Evolutionary conservation across 495 filamentous ascomycete species (phyloP).

Genomic region (Neurospora pannonica): DNA sequence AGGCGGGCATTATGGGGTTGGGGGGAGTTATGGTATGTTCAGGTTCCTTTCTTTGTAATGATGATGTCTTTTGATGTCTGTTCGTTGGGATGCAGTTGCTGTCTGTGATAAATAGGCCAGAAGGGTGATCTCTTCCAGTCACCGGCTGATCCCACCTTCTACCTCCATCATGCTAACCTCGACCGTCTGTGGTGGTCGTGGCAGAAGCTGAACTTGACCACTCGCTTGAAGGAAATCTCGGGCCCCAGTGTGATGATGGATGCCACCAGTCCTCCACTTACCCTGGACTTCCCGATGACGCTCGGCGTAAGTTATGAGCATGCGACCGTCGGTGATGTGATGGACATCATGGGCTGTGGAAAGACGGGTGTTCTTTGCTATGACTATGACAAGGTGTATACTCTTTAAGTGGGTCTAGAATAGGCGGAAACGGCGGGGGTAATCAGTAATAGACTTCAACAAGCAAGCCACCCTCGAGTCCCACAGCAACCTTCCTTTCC

Average conservation of each 20-base stretch:
- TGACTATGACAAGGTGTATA: slow-evolving; percentile 25
- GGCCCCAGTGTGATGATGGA: slow-evolving; percentile 17
- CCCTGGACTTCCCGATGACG: slow-evolving; percentile 22
- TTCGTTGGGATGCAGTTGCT: not conserved
- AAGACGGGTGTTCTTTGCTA: slow-evolving; percentile 26
- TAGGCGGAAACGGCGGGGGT: no score
- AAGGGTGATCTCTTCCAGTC: slow-evolving; percentile 27
- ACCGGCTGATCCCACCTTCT: slow-evolving; percentile 34
- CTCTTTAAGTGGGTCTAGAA: not conserved
- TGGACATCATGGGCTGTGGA: slow-evolving; percentile 25
- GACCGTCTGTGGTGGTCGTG: slow-evolving; percentile 31
- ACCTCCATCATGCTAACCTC: slow-evolving; percentile 33
- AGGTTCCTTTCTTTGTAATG: no score
- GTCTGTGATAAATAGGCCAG: slow-evolving; percentile 11
- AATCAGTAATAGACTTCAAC: no score
- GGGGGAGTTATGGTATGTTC: slow-evolving; percentile 6
- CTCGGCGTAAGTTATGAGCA: slow-evolving; percentile 22
- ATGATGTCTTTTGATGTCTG: no score
- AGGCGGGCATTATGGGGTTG: slow-evolving; percentile 13
- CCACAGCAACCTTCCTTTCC: not conserved
- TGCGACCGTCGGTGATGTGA: slow-evolving; percentile 24
- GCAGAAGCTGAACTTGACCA: slow-evolving; percentile 27
- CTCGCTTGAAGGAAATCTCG: slow-evolving; percentile 28
- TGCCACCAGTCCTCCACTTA: slow-evolving; percentile 17
- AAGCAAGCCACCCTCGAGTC: not conserved